phyloP scores from a whole-genome alignment of 2,329 filamentous ascomycete species.

The Aspergillus tanneri region DNA sequence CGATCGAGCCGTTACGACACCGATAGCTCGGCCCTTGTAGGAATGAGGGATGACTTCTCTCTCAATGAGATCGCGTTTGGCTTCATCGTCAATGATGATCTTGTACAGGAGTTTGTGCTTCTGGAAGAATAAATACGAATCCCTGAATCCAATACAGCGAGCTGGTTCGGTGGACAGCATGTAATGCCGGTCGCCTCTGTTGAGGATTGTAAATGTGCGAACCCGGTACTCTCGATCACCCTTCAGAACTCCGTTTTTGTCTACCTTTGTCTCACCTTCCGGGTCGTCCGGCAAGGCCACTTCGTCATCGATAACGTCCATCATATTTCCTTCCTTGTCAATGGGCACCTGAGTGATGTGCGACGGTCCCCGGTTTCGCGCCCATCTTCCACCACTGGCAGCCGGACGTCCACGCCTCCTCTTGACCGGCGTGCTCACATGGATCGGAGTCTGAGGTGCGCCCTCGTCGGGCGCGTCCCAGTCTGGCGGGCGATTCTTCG shows the following conservation, averaged over 20 bases:
- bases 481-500: conserved; percentile 78
- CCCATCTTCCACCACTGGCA: conserved; percentile 65
- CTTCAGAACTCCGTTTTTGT: conserved; percentile 78
- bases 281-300: conserved; percentile 82
- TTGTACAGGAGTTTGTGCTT: conserved; percentile 97
- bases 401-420: conserved; percentile 60
- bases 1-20: conserved; percentile 91
- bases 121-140: conserved; percentile 98
- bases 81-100: conserved; percentile 96
- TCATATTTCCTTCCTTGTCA: conserved; percentile 89
- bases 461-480: conserved; percentile 64
- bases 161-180: conserved; percentile 98
- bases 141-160: conserved; percentile 92
- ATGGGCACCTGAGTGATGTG: conserved; percentile 81
- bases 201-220: conserved; percentile 86
- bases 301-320: conserved; percentile 89
- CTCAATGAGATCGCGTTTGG: conserved; percentile 94
- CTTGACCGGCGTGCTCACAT: conserved; percentile 51
- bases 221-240: conserved; percentile 91
- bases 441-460: conserved; percentile 43
- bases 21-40: conserved; percentile 96
- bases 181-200: conserved; percentile 81
- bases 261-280: conserved; percentile 89
- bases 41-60: conserved; percentile 94
- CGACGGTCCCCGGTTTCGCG: conserved; percentile 68